Evolutionary conservation across 2,329 filamentous ascomycete genomes (phyloP), one percentile per base, ranked within the genome.

Genomic region (Aspergillus pseudoterreus): DNA sequence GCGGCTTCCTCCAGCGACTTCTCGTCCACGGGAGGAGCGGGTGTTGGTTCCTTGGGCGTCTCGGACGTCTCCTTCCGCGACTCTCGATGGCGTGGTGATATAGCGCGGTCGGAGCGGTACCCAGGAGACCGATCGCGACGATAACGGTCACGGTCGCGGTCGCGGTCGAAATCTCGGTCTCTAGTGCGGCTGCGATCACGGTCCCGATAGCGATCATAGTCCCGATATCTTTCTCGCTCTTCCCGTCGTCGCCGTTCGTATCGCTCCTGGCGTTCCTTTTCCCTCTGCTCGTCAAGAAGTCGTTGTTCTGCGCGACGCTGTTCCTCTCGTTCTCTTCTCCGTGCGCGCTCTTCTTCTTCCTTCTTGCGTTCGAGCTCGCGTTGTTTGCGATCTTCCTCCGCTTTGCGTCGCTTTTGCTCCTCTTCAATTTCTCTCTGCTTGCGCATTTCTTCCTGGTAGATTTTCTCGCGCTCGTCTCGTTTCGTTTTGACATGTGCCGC

Each of bases 1-100:
- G 81, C 81, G 35, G 78, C 72, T 55, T 80, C 76, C 59, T 83
- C 80, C 43, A 83, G 63, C 15, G 78, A 74, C 63, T 82, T 81
- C 52, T 82, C 78, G 51, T 76, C 74, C 45, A 80, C 74, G 9
- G 68, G 68, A 5, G 66, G 67, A 2, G 54, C 51, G 39, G 63
- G 63, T 2, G 66, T 67, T 4, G 66, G 62, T 27, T 68, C 64
- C 54, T 71, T 71, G 2, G 68, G 64, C 4, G 66, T 62, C 30
- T 59, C 53, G 12, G 67, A 63, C 43, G 61, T 68, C 21, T 69
- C 67, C 44, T 57, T 58, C 50, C 62, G 68, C 4, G 63, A 60
- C 24, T 69, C 70, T 19, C 66, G 62, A 32, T 57, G 49, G 15
- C 64, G 60, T 27, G 66, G 63, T 21, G 65, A 67, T 12, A 61